phyloP scores from a whole-genome alignment of 176 grass and related monocot genomes.

The Leersia perrieri region DNA sequence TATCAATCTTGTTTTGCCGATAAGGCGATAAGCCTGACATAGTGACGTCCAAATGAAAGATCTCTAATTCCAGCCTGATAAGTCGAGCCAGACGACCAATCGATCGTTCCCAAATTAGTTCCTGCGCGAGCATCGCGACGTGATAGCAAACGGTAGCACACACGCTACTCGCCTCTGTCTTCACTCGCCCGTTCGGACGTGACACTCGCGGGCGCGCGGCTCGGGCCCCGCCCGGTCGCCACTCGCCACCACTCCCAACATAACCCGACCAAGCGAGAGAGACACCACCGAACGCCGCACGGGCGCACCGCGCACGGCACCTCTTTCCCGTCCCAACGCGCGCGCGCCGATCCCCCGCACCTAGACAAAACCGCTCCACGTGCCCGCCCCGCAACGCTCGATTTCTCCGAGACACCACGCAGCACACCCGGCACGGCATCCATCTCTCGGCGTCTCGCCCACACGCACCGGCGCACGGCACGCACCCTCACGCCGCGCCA shows the following conservation, averaged over 20 bases:
- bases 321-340: background rate
- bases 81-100: background rate
- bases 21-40: too few relatives aligned
- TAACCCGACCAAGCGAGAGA: background rate
- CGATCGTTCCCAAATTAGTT: background rate
- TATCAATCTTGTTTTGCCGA: too few relatives aligned
- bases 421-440: background rate
- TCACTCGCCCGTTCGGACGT: background rate
- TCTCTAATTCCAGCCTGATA: too few relatives aligned
- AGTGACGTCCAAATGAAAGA: too few relatives aligned
- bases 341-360: background rate
- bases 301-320: background rate
- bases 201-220: background rate
- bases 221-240: background rate
- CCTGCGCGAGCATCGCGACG: background rate
- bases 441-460: too few relatives aligned
- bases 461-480: too few relatives aligned
- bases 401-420: background rate
- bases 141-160: background rate
- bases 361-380: background rate
- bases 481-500: background rate
- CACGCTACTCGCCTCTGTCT: background rate
- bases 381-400: background rate
- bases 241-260: background rate
- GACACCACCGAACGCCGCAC: too few relatives aligned